Conservation (phyloP, 805 yeast genomes). For the Candida ipomoeae region DNA sequence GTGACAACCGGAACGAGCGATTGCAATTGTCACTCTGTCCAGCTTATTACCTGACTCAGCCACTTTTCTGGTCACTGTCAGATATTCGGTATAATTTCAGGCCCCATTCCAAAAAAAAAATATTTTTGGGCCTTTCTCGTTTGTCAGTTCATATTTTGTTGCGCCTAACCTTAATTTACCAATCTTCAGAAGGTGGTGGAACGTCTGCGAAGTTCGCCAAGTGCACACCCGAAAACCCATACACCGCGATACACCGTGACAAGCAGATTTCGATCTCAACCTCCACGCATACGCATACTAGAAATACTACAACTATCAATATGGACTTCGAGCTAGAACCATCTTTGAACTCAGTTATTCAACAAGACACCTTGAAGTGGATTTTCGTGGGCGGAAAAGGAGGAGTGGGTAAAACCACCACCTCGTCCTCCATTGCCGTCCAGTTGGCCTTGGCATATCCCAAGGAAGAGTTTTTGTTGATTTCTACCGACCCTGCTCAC, state of each 20-base stretch:
- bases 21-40: neutral
- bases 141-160: too few relatives aligned
- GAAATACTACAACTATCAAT: too few relatives aligned
- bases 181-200: slow-evolving; percentile 1
- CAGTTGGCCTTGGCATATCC: slow-evolving; percentile 87
- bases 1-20: neutral
- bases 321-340: slow-evolving; percentile 68
- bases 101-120: too few relatives aligned
- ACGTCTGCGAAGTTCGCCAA: slow-evolving; percentile 3
- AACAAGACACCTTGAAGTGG: slow-evolving; percentile 79
- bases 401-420: slow-evolving; percentile 98
- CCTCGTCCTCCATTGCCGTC: slow-evolving; percentile 91
- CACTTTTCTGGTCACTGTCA: too few relatives aligned
- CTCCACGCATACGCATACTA: neutral
- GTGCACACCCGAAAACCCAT: slow-evolving; percentile 1
- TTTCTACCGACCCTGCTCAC: slow-evolving; percentile 98
- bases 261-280: neutral
- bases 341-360: slow-evolving; percentile 59
- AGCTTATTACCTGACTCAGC: too few relatives aligned
- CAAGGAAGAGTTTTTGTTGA: slow-evolving; percentile 72
- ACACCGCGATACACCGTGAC: neutral
- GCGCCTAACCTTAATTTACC: neutral
- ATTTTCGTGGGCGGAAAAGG: slow-evolving; percentile 99
- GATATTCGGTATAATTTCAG: too few relatives aligned
- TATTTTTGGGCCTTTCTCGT: too few relatives aligned